Base-by-base conservation (phyloP, 345 rosid species). In the Aquilaria sinensis region DNA sequence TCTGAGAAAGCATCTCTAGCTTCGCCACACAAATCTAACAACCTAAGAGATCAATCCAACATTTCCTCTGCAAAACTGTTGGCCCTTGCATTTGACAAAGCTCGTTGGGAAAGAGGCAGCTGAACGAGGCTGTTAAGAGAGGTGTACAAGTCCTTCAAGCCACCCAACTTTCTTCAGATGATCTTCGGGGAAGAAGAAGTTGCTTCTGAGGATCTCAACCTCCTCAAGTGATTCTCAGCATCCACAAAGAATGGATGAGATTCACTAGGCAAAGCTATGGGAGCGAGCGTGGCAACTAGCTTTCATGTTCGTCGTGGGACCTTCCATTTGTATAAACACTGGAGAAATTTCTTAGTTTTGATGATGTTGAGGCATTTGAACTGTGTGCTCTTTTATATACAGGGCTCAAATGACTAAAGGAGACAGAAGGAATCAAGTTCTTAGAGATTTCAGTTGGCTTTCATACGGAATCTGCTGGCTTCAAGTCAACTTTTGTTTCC, bases 11-110 rank as follows among this genome's bases (percentile, higher is more conserved):
- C 62, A 11, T 58, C 31, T 8, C 10, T 53, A 11, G 72, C 15
- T 3, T 49, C 45, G 10, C 53, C 51, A 3, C 68, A 65, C 3
- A 65, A 48, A 23, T 62, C 74, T n/a, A 76, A 31, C 0, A 53
- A 37, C 70, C 48, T 55, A 13, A 68, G 63, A 50, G 80, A 72
- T 68, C 70, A 57, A 58, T 68, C 71, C 66, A 76, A 58, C 48
- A 49, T 11, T 23, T 61, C 51, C 10, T 57, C 69, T 0, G 37
- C 13, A 0, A 14, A 31, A 31, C 63, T 45, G 3, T 37, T 16
- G 3, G 54, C 30, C 11, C 29, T 37, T 33, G 31, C 58, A 7
- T 64, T 49, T 15, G 60, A 61, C 51, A 72, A 54, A 30, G 50
- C 46, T 29, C 58, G 54, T 58, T 54, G 57, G 4, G 60, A 32